Percentiles rank a stretch among this genome's conserved stretches.
These are phyloP conservation scores for Symbiodinium natans DNA, from an alignment of 73 alveolate genomes.

Conservation along the genomic window DNA sequence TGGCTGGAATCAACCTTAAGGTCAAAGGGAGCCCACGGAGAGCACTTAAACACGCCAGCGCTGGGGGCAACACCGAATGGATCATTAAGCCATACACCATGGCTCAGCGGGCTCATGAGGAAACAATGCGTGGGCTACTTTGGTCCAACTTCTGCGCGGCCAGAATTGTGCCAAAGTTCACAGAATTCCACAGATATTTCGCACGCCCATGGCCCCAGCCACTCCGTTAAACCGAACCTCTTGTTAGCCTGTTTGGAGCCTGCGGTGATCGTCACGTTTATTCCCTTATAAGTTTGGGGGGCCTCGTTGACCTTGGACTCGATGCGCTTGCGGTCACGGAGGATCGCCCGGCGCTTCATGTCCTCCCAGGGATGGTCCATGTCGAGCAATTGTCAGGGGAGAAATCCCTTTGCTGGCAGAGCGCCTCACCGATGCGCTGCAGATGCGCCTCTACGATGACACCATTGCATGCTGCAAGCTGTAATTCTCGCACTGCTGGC, in stretches of 20 bases:
- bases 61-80: slow-evolving; percentile 38
- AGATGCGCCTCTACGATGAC: slow-evolving; percentile 19
- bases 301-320: slow-evolving; percentile 88
- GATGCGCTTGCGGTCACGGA: slow-evolving; percentile 81
- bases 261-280: not conserved
- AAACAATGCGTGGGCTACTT: not conserved
- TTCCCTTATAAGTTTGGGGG: not conserved
- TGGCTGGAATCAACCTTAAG: slow-evolving; percentile 77
- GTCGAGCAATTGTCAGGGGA: not conserved
- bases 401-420: not conserved
- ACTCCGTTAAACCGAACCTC: not conserved
- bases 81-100: slow-evolving; percentile 92
- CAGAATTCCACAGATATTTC: too few species aligned
- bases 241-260: too few species aligned
- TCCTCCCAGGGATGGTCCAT: too few species aligned
- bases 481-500: not conserved
- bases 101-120: not conserved
- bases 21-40: not conserved
- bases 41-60: not conserved
- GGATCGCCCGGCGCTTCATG: slow-evolving; percentile 90
- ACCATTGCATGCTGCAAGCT: too few species aligned
- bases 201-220: not conserved
- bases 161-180: not conserved
- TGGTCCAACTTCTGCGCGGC: not conserved
- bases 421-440: slow-evolving; percentile 72